phyloP scores from a whole-genome alignment of 331 rosid species.

The Acacia concinna region DNA sequence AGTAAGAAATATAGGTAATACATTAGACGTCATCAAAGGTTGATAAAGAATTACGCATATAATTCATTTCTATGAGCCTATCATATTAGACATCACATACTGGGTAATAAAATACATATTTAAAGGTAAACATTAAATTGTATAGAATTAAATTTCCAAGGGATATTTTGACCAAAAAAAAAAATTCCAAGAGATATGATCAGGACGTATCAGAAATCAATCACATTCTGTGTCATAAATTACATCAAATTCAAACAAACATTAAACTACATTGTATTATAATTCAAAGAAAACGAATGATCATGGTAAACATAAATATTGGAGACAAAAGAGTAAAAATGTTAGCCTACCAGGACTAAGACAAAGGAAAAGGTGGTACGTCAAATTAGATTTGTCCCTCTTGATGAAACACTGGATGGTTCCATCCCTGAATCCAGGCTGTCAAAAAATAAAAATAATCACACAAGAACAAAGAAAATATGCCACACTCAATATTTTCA shows the following conservation, averaged over 20 bases:
- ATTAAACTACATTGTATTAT: neutral
- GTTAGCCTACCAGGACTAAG: constrained; percentile 77
- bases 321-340: neutral
- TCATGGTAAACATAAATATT: constrained; percentile 3
- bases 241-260: neutral
- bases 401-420: constrained; percentile 85
- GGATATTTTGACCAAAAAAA: too few species aligned
- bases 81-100: neutral
- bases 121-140: neutral
- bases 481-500: neutral
- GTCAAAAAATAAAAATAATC: constrained; percentile 5
- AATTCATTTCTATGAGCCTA: neutral
- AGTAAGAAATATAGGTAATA: neutral
- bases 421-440: constrained; percentile 89
- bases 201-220: neutral
- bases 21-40: neutral
- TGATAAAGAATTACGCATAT: neutral
- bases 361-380: constrained; percentile 85
- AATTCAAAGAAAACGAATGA: constrained; percentile 11
- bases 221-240: neutral
- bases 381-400: constrained; percentile 84
- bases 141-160: constrained; percentile 7
- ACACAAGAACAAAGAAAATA: neutral
- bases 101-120: neutral
- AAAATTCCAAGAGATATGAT: neutral